A percentile compares a stretch with the other conserved stretches of the same genome.
Evolutionary conservation across 78 protist species (phyloP).

Genomic region (Bodo saltans): DNA sequence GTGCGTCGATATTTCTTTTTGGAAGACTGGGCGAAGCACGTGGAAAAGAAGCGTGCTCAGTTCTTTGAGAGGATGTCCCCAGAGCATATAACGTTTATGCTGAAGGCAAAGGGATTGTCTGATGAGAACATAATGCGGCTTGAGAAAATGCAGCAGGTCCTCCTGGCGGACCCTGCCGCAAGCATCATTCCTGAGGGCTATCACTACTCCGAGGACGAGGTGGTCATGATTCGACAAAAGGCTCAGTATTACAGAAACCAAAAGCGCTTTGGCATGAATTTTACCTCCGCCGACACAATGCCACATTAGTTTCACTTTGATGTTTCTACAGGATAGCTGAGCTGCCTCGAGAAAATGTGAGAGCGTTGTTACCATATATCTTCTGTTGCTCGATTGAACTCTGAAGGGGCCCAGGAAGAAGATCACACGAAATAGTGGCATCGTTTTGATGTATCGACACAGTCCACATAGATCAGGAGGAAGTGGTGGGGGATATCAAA

Average conservation of each 20-base stretch:
- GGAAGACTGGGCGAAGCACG: neutral
- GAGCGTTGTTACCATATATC: no score
- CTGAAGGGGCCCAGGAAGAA: no score
- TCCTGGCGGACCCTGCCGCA: neutral
- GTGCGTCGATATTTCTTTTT: neutral
- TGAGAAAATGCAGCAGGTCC: neutral
- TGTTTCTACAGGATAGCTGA: no score
- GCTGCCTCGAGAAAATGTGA: no score
- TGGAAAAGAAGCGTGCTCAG: neutral
- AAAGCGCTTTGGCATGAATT: no score
- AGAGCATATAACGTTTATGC: neutral
- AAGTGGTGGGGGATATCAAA: no score
- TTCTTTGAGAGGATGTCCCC: neutral
- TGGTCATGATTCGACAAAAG: neutral
- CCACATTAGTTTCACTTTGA: no score
- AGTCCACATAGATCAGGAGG: no score
- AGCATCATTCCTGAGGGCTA: neutral
- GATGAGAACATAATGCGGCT: neutral
- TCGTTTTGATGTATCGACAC: no score
- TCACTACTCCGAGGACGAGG: neutral
- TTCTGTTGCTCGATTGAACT: no score
- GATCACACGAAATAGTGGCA: no score
- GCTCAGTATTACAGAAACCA: neutral
- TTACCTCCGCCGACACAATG: no score
- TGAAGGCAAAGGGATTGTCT: neutral